Evolutionary conservation across 2,329 filamentous ascomycete species (phyloP).

Genomic region (Geosmithia morbida): DNA sequence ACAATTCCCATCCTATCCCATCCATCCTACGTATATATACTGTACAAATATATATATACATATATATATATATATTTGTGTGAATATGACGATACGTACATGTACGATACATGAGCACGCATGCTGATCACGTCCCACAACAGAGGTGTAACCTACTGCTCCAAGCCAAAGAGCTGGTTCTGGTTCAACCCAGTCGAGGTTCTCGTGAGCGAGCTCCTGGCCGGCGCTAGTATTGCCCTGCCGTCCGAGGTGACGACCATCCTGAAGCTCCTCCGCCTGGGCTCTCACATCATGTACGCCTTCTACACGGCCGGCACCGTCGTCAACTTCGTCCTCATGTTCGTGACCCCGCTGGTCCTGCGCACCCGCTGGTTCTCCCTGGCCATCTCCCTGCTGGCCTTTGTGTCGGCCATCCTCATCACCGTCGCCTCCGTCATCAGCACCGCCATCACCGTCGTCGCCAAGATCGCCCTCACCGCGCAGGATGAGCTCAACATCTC

Average conservation of each 20-base stretch:
- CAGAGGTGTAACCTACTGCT: conserved; percentile 64
- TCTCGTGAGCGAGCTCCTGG: conserved; percentile 62
- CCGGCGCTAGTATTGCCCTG: conserved; percentile 70
- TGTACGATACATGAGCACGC: too few species aligned
- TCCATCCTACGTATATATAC: not conserved
- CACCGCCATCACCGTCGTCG: conserved; percentile 73
- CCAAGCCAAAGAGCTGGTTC: conserved; percentile 53
- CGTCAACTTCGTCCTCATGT: conserved; percentile 58
- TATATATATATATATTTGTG: not conserved
- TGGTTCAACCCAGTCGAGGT: conserved; percentile 89
- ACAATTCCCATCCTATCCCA: too few species aligned
- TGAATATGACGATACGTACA: not conserved
- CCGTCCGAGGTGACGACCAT: conserved; percentile 60
- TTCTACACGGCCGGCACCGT: conserved; percentile 64
- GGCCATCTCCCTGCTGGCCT: conserved; percentile 52
- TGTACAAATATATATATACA: not conserved
- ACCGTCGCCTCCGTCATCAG: conserved; percentile 59
- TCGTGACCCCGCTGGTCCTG: conserved; percentile 43
- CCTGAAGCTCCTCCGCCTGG: conserved; percentile 57
- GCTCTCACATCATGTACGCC: conserved; percentile 77
- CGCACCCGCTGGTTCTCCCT: conserved; percentile 48
- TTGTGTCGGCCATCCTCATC: conserved; percentile 51
- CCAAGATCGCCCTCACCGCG: conserved; percentile 59
- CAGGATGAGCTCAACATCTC: conserved; percentile 64
- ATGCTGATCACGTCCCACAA: not conserved